Base-by-base conservation (phyloP, 768 basidiomycete genomes). In the Termitomyces sp. region DNA sequence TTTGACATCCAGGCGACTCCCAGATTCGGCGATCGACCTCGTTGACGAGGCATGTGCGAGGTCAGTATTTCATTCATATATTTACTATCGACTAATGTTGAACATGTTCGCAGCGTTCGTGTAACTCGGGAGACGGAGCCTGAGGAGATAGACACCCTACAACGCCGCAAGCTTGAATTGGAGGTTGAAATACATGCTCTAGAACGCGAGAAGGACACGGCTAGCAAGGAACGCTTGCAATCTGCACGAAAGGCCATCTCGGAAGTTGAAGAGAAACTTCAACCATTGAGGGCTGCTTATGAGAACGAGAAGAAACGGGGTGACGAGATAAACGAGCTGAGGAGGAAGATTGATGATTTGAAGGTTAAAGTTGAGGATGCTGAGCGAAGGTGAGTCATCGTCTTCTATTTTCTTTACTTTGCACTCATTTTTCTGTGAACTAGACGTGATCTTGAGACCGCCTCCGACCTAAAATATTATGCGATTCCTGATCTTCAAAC, bases 161-260 rank as follows among this genome's bases (percentile, higher is more conserved):
- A 96, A 70, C 87, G 95, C 20, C 83, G 82, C 55, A 94, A 92
- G 73, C 84, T 98, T 36, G 92, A 96, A 70, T 82, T 98, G 33
- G 92, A 98, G 69, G 88, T 98, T 20, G 96, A 97, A 71, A 91
- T 97, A 22, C 95, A 97, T 71, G 96, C 96, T 11, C 78, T 98
- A 55, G 92, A 95, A 71, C 85, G 94, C 51, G 95, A 97, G 73
- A 96, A 94, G 73, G 95, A 97, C 62, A 71, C 84, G 5, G 91
- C 92, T 5, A 94, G 92, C 68, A 91, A 92, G 73, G 93, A 95
- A 60, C 85, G 94, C 13, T 80, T 96, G 12, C 80, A 81, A 40
- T 65, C 76, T 18, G 93, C 94, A 8, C 85, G 83, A 64, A 95
- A 92, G 74, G 83, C 84, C 4, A 87, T 94, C 63, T 86, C 91